A percentile compares a stretch with the other conserved stretches of the same genome.
phyloP scores from a whole-genome alignment of 116 monocot genomes.

The Cymodocea nodosa region DNA sequence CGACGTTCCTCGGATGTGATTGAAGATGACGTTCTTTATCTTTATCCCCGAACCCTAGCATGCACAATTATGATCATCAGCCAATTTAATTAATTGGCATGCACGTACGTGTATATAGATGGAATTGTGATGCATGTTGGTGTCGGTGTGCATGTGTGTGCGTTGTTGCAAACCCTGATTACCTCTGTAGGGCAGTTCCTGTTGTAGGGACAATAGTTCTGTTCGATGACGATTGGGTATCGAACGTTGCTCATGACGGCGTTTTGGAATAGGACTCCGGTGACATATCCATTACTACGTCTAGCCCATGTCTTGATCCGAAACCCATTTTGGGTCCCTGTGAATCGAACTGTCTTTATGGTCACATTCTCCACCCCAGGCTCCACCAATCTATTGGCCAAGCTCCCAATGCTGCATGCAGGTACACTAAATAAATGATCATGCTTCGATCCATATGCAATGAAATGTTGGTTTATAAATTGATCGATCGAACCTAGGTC shows the following conservation, averaged over 20 bases:
- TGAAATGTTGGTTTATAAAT: too few relatives aligned
- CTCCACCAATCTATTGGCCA: slow-evolving; percentile 27
- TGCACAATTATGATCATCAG: not conserved
- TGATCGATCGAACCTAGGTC: too few relatives aligned
- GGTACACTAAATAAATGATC: too few relatives aligned
- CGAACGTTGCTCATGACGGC: slow-evolving; percentile 43
- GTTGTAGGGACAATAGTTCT: slow-evolving; percentile 53
- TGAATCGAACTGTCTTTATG: slow-evolving; percentile 31
- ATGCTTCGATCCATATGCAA: too few relatives aligned
- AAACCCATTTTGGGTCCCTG: slow-evolving; percentile 45
- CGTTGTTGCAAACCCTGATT: too few relatives aligned
- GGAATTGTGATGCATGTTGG: too few relatives aligned
- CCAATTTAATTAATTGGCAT: too few relatives aligned
- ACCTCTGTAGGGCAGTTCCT: slow-evolving; percentile 37
- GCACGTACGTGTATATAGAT: too few relatives aligned
- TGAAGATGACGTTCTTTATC: slow-evolving; percentile 45
- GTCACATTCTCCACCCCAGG: slow-evolving; percentile 52
- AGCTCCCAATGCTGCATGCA: slow-evolving; percentile 50
- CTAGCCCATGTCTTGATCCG: slow-evolving; percentile 65
- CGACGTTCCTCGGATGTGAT: slow-evolving; percentile 44
- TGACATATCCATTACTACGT: slow-evolving; percentile 24
- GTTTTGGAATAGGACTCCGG: slow-evolving; percentile 30
- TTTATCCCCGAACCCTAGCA: slow-evolving; percentile 34
- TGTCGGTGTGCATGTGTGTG: too few relatives aligned
- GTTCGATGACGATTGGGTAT: slow-evolving; percentile 67